Base-by-base conservation (phyloP, 1,284 basidiomycete species). In the Cerrena zonata region DNA sequence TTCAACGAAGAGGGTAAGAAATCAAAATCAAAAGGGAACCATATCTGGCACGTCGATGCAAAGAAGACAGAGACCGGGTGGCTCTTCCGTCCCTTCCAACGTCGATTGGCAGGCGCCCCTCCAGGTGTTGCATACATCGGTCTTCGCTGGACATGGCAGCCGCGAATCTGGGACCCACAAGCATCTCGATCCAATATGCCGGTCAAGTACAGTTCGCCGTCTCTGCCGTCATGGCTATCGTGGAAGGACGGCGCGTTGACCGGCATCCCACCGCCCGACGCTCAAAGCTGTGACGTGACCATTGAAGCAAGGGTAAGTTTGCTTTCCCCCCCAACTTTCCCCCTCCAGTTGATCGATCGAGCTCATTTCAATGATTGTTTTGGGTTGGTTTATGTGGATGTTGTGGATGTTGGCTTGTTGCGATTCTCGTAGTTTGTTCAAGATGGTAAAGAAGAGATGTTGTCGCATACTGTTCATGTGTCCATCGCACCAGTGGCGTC, bases 1-100 rank as follows among this genome's bases (percentile, higher is more conserved):
- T 99, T 95, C 78, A 99, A 99, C 67, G 94, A 98, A 63, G 96
- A 99, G 67, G 96, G 94, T 30, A 97, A 97, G 70, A 99, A 99
- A 73, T 91, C 94, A 27, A 99, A 99, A 72, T 95, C 93, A 48
- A 98, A 98, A 75, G 96, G 96, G 48, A 99, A 99, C 69, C 95
- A 99, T 65, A 96, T 99, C 58, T 99, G 96, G 96, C 95, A 94
- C 64, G 89, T 99, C 46, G 93, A 98, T 61, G 96, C 94, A 18
- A 92, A 87, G 71, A 97, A 94, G 64, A 63, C 73, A 10, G 86
- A 90, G 34, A 84, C 86, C 34, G 74, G 79, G 50, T 99, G 95
- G 94, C 78, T 85, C 47, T 99, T 99, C 73, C 80, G 93, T 48
- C 86, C 93, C 18, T 98, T 98, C 72, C 76, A 87, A 61, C 84